A percentile compares a stretch with the other conserved stretches of the same genome.
phyloP scores from a whole-genome alignment of 192 early-diverging fungal species.

The Mortierella hygrophila region DNA sequence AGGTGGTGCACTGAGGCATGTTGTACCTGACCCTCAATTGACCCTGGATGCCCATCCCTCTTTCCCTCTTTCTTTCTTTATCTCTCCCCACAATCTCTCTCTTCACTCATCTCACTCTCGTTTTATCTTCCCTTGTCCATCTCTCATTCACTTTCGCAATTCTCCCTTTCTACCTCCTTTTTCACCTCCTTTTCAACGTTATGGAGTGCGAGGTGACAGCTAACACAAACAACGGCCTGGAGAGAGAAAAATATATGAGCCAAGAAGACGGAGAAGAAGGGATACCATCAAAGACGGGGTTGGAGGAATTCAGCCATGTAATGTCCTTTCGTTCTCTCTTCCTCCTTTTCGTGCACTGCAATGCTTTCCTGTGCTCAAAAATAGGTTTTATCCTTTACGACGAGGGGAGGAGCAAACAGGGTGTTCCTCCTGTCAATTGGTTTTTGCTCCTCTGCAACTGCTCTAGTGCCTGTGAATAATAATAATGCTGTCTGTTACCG shows the following conservation, averaged over 20 bases:
- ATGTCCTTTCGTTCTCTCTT: neutral
- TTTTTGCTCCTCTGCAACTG: neutral
- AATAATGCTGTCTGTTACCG: neutral
- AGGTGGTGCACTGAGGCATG: neutral
- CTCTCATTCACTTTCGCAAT: neutral
- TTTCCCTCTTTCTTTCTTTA: neutral
- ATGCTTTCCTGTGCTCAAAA: neutral
- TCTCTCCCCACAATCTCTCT: neutral
- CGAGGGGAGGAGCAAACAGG: neutral
- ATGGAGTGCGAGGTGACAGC: too few species aligned
- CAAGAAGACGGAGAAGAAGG: too few species aligned
- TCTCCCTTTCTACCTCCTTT: neutral
- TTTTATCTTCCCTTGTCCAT: neutral
- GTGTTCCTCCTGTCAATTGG: neutral
- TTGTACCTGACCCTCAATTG: neutral
- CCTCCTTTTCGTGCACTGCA: neutral
- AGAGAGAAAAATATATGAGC: neutral
- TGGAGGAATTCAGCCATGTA: neutral
- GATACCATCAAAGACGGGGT: neutral
- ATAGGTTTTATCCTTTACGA: neutral
- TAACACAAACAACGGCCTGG: slow-evolving; percentile 1
- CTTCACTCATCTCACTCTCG: neutral
- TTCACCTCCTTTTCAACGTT: neutral
- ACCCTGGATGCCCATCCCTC: neutral
- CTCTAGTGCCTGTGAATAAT: neutral